Conservation (phyloP, 2,329 filamentous ascomycete species). For the Aspergillus novoparasiticus region DNA sequence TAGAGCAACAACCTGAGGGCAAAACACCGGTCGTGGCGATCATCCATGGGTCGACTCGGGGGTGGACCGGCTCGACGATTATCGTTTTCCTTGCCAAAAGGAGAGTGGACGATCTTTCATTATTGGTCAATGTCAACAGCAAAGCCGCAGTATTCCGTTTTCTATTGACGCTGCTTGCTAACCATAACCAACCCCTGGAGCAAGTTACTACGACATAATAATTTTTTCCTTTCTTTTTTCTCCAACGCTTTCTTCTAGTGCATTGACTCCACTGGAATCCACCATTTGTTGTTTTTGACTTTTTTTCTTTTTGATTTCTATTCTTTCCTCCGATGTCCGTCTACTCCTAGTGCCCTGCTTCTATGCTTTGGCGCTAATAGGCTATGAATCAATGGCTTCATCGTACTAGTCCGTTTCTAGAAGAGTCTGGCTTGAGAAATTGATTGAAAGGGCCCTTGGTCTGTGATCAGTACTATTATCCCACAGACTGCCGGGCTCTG, state of each 20-base stretch:
- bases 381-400: slow-evolving; percentile 1
- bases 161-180: slow-evolving; percentile 1
- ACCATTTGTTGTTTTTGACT: slow-evolving; percentile 1
- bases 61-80: slow-evolving; percentile 13
- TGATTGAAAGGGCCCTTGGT: not conserved
- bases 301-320: not conserved
- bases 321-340: not conserved
- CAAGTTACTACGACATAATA: not conserved
- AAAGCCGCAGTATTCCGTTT: slow-evolving; percentile 4
- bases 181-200: slow-evolving; percentile 10
- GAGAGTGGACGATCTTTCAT: slow-evolving; percentile 3
- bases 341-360: not conserved
- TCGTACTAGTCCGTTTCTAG: not conserved
- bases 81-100: slow-evolving; percentile 12
- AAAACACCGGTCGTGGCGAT: slow-evolving; percentile 22
- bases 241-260: slow-evolving; percentile 1
- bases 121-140: slow-evolving; percentile 5
- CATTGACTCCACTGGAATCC: slow-evolving; percentile 7
- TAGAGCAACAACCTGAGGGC: slow-evolving; percentile 10
- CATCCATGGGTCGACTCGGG: slow-evolving; percentile 20
- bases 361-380: not conserved
- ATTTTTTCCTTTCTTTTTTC: not conserved
- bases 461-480: slow-evolving; percentile 7
- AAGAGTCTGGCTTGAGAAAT: not conserved
- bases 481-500: not conserved